Evolutionary conservation across 768 basidiomycete species (phyloP), one percentile per base, ranked within the genome.

Genomic region (Leucocoprinus sp.): DNA sequence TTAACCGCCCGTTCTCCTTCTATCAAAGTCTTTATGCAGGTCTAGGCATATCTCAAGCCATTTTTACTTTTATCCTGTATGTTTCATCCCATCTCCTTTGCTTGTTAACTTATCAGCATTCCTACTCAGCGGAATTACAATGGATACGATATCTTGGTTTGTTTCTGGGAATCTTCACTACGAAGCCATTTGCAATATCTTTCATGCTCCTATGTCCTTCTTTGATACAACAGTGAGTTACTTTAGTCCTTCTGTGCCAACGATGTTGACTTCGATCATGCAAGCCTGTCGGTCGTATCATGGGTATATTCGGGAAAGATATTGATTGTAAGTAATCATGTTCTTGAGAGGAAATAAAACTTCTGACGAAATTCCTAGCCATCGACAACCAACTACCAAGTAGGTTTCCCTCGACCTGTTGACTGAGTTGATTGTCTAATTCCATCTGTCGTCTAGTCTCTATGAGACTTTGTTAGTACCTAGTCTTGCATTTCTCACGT

Each of bases 201-300:
- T 52, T 43, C 14, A 82, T 58, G 87, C 89, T 0, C 90, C 90
- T 0, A 91, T 89, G 82, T 80, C 78, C 5, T 93, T 91, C 67
- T 93, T 91, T 57, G 92, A 93, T 57, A 91, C 82, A 1, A 88
- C 85, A 4, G 80, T 82, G 55, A 54, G 69, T 55, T 27, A 6
- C 26, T 23, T n/a, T 37, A n/a, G 18, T 35, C 11, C 6, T 7
- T 17, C 46, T 34, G 39, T 18, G 15, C 34, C 27, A 3, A 26
- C 18, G 28, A 43, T 15, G 43, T 51, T 46, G 46, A 46, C 19
- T 36, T 55, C 46, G 22, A 45, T 5, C n/a, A 14, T 31, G 46
- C 14, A 54, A 82, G 72, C 88, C 87, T 5, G 70, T 88, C 17
- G 92, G 92, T 12, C 78, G 89, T 8, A 87, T 96, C 51, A 84